Percentiles rank a stretch among this genome's conserved stretches.
Evolutionary conservation across 108 stramenopile genomes (phyloP).

Genomic region (Discostella stelligeroides): DNA sequence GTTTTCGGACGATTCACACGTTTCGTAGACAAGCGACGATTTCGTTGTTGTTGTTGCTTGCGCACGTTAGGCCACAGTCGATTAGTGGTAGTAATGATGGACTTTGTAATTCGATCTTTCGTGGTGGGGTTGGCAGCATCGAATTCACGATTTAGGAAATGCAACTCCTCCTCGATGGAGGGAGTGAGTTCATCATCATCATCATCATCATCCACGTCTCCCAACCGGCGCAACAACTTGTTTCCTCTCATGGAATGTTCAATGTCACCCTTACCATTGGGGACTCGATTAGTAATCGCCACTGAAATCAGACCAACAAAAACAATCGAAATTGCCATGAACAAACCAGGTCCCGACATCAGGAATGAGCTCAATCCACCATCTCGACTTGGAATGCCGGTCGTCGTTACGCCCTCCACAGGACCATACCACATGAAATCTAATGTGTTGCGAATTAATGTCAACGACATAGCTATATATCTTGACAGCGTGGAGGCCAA

Average conservation of each 20-base stretch:
- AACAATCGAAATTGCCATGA: neutral
- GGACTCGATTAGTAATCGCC: slow-evolving; percentile 1
- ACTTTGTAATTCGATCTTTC: slow-evolving; percentile 20
- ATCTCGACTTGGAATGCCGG: slow-evolving; percentile 10
- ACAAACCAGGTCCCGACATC: neutral
- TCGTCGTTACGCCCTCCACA: slow-evolving; percentile 34
- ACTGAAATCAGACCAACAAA: neutral
- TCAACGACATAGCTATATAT: slow-evolving; percentile 11
- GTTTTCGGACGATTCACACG: slow-evolving; percentile 1
- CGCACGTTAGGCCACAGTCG: no score
- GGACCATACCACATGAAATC: slow-evolving; percentile 33
- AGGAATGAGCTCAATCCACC: slow-evolving; percentile 22
- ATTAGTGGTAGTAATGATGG: neutral
- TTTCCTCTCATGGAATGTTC: neutral
- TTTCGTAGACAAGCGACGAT: neutral
- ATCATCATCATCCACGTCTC: neutral
- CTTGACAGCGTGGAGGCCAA: slow-evolving; percentile 6
- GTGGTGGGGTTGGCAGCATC: slow-evolving; percentile 33
- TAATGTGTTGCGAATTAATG: slow-evolving; percentile 12
- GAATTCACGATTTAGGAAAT: slow-evolving; percentile 30
- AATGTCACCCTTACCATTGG: neutral
- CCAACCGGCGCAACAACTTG: no score
- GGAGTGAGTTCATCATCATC: slow-evolving; percentile 19
- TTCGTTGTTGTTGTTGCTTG: no score
- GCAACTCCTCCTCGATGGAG: slow-evolving; percentile 35